phyloP scores from a whole-genome alignment of 2,329 filamentous ascomycete species.

The Arthrobotrys sinensis region DNA sequence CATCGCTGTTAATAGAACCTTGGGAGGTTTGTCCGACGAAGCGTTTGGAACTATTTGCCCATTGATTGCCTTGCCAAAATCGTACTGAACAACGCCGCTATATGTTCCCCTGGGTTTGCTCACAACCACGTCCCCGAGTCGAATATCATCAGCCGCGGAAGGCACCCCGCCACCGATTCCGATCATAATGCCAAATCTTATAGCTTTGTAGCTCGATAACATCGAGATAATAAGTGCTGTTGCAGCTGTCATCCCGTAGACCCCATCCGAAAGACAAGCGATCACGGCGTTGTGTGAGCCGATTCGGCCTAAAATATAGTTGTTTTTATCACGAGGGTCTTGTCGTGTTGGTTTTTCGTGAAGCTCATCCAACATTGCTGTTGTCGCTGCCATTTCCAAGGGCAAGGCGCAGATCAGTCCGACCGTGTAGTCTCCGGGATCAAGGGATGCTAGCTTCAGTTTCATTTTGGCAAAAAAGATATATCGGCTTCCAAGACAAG shows the following conservation, averaged over 20 bases:
- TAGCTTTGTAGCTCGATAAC: conserved; percentile 23
- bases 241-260: conserved; percentile 59
- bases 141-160: conserved; percentile 13
- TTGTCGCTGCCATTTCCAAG: conserved; percentile 64
- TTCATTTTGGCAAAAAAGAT: neutral
- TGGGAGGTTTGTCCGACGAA: conserved; percentile 1
- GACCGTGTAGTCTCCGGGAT: conserved; percentile 64
- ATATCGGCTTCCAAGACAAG: too few species aligned
- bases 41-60: neutral
- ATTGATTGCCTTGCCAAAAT: conserved; percentile 20
- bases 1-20: conserved; percentile 18
- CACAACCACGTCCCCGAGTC: conserved; percentile 25
- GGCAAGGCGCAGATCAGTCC: conserved; percentile 66
- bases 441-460: neutral
- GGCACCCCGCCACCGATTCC: conserved; percentile 30
- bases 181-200: conserved; percentile 8
- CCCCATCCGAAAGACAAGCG: conserved; percentile 59
- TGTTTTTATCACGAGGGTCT: conserved; percentile 61
- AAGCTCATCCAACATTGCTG: conserved; percentile 64
- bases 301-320: conserved; percentile 63
- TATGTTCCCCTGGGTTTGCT: neutral
- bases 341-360: conserved; percentile 59
- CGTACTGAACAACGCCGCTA: conserved; percentile 10
- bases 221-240: conserved; percentile 51
- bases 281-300: conserved; percentile 64